These are phyloP conservation scores for Phaeodactylum tricornutum DNA, from an alignment of 108 stramenopile species.

Conservation along the genomic window DNA sequence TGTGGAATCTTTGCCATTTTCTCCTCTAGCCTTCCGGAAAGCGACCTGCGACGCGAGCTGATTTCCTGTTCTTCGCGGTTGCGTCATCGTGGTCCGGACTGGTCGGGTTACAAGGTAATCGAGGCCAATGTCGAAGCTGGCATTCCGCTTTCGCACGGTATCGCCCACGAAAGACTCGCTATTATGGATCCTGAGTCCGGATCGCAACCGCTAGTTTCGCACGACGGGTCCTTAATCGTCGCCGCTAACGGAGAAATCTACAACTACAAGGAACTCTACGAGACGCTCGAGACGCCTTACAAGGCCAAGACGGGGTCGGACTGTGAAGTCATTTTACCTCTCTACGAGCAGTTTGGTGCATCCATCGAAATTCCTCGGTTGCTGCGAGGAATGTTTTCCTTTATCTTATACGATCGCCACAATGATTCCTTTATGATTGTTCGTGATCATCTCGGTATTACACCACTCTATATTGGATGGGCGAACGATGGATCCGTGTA, in stretches of 20 bases:
- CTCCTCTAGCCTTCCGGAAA: constrained; percentile 72
- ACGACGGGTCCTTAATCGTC: constrained; percentile 75
- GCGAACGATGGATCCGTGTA: constrained; percentile 90
- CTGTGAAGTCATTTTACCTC: constrained; percentile 92
- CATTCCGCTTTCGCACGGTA: constrained; percentile 66
- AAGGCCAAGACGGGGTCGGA: constrained; percentile 88
- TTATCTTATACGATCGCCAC: constrained; percentile 85
- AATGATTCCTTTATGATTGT: constrained; percentile 81
- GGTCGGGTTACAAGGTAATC: constrained; percentile 90
- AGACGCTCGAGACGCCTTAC: constrained; percentile 49
- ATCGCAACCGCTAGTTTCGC: constrained; percentile 85
- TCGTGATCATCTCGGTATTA: constrained; percentile 96
- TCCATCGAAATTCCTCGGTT: constrained; percentile 50
- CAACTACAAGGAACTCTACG: constrained; percentile 95
- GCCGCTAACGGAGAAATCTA: constrained; percentile 98
- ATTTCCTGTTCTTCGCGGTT: constrained; percentile 83
- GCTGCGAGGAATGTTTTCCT: constrained; percentile 95
- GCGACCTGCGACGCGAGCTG: constrained; percentile 78
- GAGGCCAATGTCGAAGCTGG: constrained; percentile 21
- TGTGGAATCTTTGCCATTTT: constrained; percentile 98
- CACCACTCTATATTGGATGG: constrained; percentile 95
- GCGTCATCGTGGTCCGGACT: constrained; percentile 97
- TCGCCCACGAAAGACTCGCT: constrained; percentile 95
- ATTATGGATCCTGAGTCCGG: constrained; percentile 98
- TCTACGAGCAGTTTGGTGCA: constrained; percentile 79